A percentile compares a stretch with the other conserved stretches of the same genome.
Conservation (phyloP, 192 early-diverging fungal species). For the Podila horticola region DNA sequence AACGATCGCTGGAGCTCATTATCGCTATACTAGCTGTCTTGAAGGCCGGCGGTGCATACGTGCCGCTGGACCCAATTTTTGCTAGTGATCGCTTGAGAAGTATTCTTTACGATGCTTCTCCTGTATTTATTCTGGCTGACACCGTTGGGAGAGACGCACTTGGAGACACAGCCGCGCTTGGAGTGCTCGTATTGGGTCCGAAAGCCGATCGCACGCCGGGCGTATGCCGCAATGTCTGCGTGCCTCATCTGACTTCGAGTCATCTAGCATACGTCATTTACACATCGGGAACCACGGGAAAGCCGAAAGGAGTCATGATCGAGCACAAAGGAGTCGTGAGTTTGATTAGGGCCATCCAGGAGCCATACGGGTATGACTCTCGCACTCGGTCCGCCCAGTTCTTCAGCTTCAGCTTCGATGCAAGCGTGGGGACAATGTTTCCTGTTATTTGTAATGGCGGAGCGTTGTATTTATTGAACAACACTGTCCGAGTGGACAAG, state of each 20-base stretch:
- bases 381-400: slow-evolving; percentile 13
- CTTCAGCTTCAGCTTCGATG: slow-evolving; percentile 18
- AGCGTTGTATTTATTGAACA: not conserved
- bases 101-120: slow-evolving; percentile 23
- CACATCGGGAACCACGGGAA: slow-evolving; percentile 50
- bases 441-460: slow-evolving; percentile 5
- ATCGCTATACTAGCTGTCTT: slow-evolving; percentile 34
- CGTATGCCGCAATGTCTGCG: not conserved
- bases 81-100: slow-evolving; percentile 29
- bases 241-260: not conserved
- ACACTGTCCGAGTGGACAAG: not conserved
- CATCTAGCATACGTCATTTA: slow-evolving; percentile 25
- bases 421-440: slow-evolving; percentile 5
- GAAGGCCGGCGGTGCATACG: slow-evolving; percentile 53
- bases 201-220: slow-evolving; percentile 3
- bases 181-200: not conserved
- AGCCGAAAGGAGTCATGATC: slow-evolving; percentile 40
- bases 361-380: not conserved
- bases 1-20: not conserved
- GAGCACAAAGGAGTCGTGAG: slow-evolving; percentile 4
- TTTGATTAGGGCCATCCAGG: not conserved
- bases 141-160: not conserved
- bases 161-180: too few species aligned
- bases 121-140: slow-evolving; percentile 1
- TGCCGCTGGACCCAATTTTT: slow-evolving; percentile 46